Evolutionary conservation across 2,329 filamentous ascomycete species (phyloP).

Genomic region (Fusarium incarnatum): DNA sequence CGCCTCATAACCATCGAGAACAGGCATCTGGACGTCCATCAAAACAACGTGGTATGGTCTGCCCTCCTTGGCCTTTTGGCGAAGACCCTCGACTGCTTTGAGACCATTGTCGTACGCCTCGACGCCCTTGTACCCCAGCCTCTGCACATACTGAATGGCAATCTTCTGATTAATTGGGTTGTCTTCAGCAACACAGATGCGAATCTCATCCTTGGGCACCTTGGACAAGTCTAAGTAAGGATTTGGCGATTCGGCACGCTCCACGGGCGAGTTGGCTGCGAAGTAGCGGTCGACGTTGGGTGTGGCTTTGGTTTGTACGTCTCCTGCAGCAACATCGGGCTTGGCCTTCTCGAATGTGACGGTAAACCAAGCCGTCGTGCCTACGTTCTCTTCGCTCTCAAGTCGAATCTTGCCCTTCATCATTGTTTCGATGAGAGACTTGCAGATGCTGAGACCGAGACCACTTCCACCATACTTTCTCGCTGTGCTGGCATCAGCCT

Average conservation of each 20-base stretch:
- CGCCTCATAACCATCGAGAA: constrained; percentile 91
- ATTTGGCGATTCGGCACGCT: constrained; percentile 55
- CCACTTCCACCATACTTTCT: constrained; percentile 93
- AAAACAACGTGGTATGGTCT: constrained; percentile 88
- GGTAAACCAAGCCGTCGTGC: constrained; percentile 81
- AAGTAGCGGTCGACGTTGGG: constrained; percentile 53
- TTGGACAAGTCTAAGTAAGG: constrained; percentile 74
- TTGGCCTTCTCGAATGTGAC: constrained; percentile 87
- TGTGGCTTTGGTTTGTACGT: constrained; percentile 57
- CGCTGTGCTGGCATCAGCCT: constrained; percentile 90
- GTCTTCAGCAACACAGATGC: constrained; percentile 94
- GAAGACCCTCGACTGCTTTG: constrained; percentile 88
- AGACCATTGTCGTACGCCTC: constrained; percentile 91
- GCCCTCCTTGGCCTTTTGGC: constrained; percentile 75
- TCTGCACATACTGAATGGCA: constrained; percentile 88
- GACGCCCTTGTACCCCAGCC: constrained; percentile 82
- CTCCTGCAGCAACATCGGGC: constrained; percentile 67
- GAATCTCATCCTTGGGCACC: constrained; percentile 80
- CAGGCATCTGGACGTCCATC: constrained; percentile 98
- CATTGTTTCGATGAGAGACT: constrained; percentile 91
- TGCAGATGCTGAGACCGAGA: constrained; percentile 92
- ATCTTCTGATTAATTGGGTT: constrained; percentile 96
- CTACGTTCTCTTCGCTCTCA: constrained; percentile 77
- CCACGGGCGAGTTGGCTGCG: constrained; percentile 47
- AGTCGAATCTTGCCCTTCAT: constrained; percentile 88